phyloP scores from a whole-genome alignment of 495 filamentous ascomycete genomes.

The Penicillium taxi region DNA sequence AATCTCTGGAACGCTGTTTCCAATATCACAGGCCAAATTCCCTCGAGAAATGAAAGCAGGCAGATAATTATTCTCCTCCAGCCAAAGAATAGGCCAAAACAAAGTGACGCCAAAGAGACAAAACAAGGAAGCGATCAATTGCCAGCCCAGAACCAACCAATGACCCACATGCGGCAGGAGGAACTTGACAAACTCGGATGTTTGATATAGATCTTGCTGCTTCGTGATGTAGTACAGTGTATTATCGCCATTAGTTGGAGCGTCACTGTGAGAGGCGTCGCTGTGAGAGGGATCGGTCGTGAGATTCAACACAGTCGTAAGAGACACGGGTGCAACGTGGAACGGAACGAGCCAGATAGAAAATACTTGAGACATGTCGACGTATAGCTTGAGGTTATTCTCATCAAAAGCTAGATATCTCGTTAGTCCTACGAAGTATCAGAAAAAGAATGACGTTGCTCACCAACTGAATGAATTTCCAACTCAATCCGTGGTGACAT shows the following conservation, averaged over 20 bases:
- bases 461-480: conserved; percentile 62
- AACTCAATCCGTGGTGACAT: conserved; percentile 66
- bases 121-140: conserved; percentile 52
- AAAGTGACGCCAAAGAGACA: conserved; percentile 50
- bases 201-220: conserved; percentile 80
- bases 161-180: conserved; percentile 31
- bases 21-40: conserved; percentile 23
- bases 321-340: conserved; percentile 54
- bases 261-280: conserved; percentile 13
- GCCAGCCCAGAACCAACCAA: conserved; percentile 48
- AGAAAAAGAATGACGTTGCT: conserved; percentile 6
- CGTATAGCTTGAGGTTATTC: conserved; percentile 55
- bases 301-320: conserved; percentile 68
- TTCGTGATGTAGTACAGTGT: conserved; percentile 57
- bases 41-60: conserved; percentile 17
- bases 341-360: conserved; percentile 70
- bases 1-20: conserved; percentile 20
- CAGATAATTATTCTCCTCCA: conserved; percentile 33
- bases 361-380: conserved; percentile 63
- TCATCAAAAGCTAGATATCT: conserved; percentile 55
- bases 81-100: conserved; percentile 47
- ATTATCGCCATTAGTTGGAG: conserved; percentile 17
- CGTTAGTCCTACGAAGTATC: neutral
- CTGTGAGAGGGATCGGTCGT: conserved; percentile 18
- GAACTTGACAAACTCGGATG: conserved; percentile 71